These are phyloP conservation scores for Acorus gramineus DNA, from an alignment of 106 monocot genomes.

Conservation along the genomic window DNA sequence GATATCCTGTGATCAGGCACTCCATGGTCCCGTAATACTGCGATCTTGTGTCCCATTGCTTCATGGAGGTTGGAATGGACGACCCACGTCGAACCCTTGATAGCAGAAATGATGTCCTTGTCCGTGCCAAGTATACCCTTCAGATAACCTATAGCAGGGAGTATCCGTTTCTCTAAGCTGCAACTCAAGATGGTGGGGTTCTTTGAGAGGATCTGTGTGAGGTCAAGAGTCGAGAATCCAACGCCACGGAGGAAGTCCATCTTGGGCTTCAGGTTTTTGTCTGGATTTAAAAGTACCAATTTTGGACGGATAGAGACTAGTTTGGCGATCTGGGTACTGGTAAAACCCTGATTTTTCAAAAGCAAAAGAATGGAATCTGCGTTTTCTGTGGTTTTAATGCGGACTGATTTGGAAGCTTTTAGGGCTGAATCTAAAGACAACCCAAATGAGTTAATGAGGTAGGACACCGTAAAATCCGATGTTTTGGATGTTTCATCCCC, in stretches of 20 bases:
- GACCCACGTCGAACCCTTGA: slow-evolving; percentile 1
- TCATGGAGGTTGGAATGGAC: slow-evolving; percentile 5
- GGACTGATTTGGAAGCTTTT: background rate
- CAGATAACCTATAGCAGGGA: slow-evolving; percentile 12
- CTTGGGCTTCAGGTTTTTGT: slow-evolving; percentile 23
- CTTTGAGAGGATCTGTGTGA: slow-evolving; percentile 12
- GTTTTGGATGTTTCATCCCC: background rate
- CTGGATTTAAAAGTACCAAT: background rate
- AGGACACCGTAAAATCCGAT: slow-evolving; percentile 12
- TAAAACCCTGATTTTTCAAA: slow-evolving; percentile 17
- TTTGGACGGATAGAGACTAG: slow-evolving; percentile 13
- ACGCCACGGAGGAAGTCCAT: slow-evolving; percentile 26
- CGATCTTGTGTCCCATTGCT: slow-evolving; percentile 17
- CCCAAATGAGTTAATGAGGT: slow-evolving; percentile 25
- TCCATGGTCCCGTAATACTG: slow-evolving; percentile 11
- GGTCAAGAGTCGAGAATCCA: slow-evolving; percentile 12
- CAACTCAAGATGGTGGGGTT: slow-evolving; percentile 6
- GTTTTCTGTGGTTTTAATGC: slow-evolving; percentile 4
- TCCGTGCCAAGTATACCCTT: slow-evolving; percentile 10
- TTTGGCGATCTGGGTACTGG: slow-evolving; percentile 12
- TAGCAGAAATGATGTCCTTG: background rate
- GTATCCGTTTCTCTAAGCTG: slow-evolving; percentile 14
- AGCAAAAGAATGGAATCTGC: slow-evolving; percentile 13
- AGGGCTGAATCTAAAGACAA: slow-evolving; percentile 11
- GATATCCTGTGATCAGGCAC: slow-evolving; percentile 13